A percentile compares a stretch with the other conserved stretches of the same genome.
Conservation (phyloP, 2,329 filamentous ascomycete species). For the Acrodontium crateriforme region DNA sequence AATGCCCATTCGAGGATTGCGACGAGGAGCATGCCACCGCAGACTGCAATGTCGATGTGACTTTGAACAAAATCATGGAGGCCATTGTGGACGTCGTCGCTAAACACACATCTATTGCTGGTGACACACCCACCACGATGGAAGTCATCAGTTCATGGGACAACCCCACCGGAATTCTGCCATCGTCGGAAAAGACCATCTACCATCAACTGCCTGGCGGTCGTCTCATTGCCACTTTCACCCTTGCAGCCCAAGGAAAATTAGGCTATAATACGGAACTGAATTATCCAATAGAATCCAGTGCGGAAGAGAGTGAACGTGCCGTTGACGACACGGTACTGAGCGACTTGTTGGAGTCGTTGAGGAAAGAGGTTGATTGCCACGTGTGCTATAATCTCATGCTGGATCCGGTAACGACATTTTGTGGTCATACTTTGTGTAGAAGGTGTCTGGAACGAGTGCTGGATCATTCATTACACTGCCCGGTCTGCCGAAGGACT, state of each 20-base stretch:
- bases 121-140: constrained; percentile 25
- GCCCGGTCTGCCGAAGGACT: constrained; percentile 63
- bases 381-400: constrained; percentile 77
- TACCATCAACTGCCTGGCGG: constrained; percentile 39
- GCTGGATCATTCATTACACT: constrained; percentile 63
- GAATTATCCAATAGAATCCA: constrained; percentile 30
- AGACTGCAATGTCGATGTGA: constrained; percentile 67
- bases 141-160: constrained; percentile 27
- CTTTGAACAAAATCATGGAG: constrained; percentile 56
- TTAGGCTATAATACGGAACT: constrained; percentile 44
- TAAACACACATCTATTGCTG: constrained; percentile 20
- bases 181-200: constrained; percentile 23
- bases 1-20: constrained; percentile 59
- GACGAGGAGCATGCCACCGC: constrained; percentile 56
- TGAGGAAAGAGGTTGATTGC: constrained; percentile 65
- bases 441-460: constrained; percentile 62
- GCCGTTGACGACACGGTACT: constrained; percentile 39
- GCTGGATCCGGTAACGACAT: constrained; percentile 68
- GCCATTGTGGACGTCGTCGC: constrained; percentile 42
- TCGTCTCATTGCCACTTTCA: constrained; percentile 51
- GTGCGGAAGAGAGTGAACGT: constrained; percentile 20
- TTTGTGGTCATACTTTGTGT: constrained; percentile 84
- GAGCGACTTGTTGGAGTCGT: constrained; percentile 44
- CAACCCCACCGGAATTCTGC: constrained; percentile 17
- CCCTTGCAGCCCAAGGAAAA: constrained; percentile 47